Base-by-base conservation (phyloP, 2,329 filamentous ascomycete genomes). In the Fusarium sp. region DNA sequence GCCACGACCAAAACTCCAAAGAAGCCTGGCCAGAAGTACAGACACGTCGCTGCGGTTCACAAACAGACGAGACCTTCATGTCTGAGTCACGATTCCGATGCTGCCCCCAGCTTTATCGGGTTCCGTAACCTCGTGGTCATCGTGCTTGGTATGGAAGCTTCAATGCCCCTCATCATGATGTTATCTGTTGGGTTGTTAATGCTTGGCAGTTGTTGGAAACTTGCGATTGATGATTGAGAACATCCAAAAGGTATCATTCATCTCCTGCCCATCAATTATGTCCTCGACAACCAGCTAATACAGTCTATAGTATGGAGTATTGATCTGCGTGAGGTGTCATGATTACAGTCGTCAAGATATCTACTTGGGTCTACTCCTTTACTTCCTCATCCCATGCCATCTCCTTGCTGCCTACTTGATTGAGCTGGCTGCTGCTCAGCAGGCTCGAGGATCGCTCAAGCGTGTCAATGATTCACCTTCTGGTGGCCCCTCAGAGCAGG, bases 121-220 rank as follows among this genome's bases (percentile, higher is more conserved):
- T 98, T 99, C 81, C 89, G 96, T 69, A 99, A 99, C 81, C 88
- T 99, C 72, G 98, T 98, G 94, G 93, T 98, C 44, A 92, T 98
- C 79, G 94, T 98, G 42, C 84, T 98, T 70, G 91, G 94, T 96
- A 88, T 72, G 88, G 28, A 28, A 28, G 72, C 24, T 28, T 58
- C 58, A 51, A 17, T 66, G 51, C 67, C 67, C 55, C 66, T 66
- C 63, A 63, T 59, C 57, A 61, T 70, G 71, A 67, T 60, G 66
- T 61, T 58, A 63, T 50, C 42, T 60, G 45, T 61, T 56, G 32
- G 35, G 44, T 63, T 70, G 65, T 63, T 78, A 61, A 77, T 75
- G 65, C 65, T 68, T 57, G 48, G 44, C 69, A 95, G 94, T 98
- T 79, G 94, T 96, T 56, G 96, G 95, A 78, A 99, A 99, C 81